A percentile compares a stretch with the other conserved stretches of the same genome.
Conservation (phyloP, 257 asterid genomes). For the Solanum chmielewskii region DNA sequence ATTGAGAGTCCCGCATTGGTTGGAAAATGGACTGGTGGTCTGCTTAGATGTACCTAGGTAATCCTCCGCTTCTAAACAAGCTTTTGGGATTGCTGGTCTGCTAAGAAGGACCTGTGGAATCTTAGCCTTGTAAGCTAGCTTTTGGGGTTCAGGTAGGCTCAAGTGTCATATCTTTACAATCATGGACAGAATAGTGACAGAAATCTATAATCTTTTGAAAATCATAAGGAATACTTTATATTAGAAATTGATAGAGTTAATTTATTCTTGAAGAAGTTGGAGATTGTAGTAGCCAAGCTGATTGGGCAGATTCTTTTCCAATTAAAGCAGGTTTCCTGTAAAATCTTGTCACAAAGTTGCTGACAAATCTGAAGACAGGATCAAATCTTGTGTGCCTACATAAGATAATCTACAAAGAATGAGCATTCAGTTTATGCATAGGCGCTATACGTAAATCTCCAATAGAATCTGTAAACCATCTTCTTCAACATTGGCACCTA, state of each 20-base stretch:
- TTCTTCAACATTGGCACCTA: background rate
- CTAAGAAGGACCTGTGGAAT: background rate
- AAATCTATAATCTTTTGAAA: background rate
- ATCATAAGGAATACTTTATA: background rate
- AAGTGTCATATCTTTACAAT: background rate
- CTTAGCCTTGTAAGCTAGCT: background rate
- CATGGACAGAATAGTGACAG: background rate
- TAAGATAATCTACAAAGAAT: background rate
- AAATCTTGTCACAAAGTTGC: background rate
- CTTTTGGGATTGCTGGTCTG: background rate
- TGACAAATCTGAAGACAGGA: background rate
- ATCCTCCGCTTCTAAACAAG: background rate
- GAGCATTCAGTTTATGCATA: background rate
- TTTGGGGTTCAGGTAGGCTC: background rate
- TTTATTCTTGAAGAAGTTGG: background rate
- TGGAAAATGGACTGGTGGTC: background rate
- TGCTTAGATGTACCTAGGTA: background rate
- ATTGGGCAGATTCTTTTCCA: background rate
- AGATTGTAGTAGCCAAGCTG: background rate
- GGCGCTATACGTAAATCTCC: background rate
- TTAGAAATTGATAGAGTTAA: background rate
- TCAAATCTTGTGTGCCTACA: background rate
- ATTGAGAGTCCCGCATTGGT: background rate
- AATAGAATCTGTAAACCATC: background rate
- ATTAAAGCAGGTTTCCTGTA: background rate